Evolutionary conservation across 75 land plant genomes (phyloP), one percentile per base, ranked within the genome.

Genomic region (Cunninghamia lanceolata): DNA sequence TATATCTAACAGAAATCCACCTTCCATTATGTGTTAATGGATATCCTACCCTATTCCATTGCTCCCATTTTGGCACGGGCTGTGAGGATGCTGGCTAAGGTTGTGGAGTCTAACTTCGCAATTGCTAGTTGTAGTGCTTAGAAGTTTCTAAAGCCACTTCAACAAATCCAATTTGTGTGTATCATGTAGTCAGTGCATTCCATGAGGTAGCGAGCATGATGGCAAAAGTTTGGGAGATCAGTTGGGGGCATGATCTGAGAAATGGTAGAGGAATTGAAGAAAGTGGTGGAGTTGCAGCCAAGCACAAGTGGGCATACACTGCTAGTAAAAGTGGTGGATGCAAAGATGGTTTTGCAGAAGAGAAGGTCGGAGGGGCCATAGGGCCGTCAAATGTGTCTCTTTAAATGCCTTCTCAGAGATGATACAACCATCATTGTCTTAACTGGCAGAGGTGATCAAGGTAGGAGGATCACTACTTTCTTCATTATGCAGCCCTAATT

Each of bases 281-380:
- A 95, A 90, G 94, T 95, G 82, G 95, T 91, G 36, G 93, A 94
- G 87, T 89, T 95, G 50, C 93, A 94, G 30, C 97, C 97, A 0
- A 93, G 89, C 1, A 95, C 97, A 3, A 87, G 87, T 66, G 97
- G 97, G 3, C 97, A 91, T 74, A 94, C 92, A 28, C 77, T 94
- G 32, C 85, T 90, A 2, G 93, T 95, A 3, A 95, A 94, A 87
- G 95, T 95, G 82, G 92, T 95, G 13, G 88, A 83, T 75, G 82
- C 97, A 19, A 95, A 95, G 89, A 88, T 90, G 87, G 96, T 94
- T 32, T 83, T 93, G 87, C 90, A 91, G 85, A 87, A 84, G 86
- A 34, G 81, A 21, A 39, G 87, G 39, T 28, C 30, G 8, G 88
- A 87, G 63, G 88, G 85, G n/a, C 66, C 50, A 36, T 88, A 88